Base-by-base conservation (phyloP, 2,329 filamentous ascomycete genomes). In the Akanthomyces dipterigenus region DNA sequence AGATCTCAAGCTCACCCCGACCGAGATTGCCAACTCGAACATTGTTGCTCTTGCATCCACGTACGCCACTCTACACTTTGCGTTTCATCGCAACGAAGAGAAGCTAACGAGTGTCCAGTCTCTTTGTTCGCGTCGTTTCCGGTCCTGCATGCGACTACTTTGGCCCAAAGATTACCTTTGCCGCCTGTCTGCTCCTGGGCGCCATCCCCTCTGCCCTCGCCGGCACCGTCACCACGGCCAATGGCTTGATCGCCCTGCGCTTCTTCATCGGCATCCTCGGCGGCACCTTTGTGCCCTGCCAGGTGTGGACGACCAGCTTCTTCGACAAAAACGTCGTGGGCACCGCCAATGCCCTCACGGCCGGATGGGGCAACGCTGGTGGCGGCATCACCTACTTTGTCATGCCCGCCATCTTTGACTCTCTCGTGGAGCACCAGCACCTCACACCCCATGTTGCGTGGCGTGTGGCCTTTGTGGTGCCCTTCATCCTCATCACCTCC, bases 261-360 rank as follows among this genome's bases (percentile, higher is more conserved):
- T 93, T 93, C 78, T 93, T 93, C 75, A 85, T 93, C 64, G 89
- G 89, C 63, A 88, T 93, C 53, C 82, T 93, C 0, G 90, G 90
- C 46, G 88, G 87, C 1, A 84, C 85, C 1, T 93, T 93, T 68
- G 90, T 93, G 0, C 90, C 90, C n/a, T 96, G 91, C 73, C 91
- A 96, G 71, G 93, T 96, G 7, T 96, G 92, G 91, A 90, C 88
- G 8, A 96, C 91, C 0, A 91, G 88, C 0, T 96, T 96, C 79
- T 96, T 91, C 72, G 92, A 97, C 76, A 96, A 93, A 78, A 95
- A 93, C 69, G 82, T 96, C 24, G 88, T 96, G n/a, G 93, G 93
- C 53, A 93, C 91, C 6, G 90, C 91, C 64, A 97, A 96, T 70
- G 88, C 91, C 3, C 75, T 96, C 20, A 88, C 91, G 1, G 93